These are phyloP conservation scores for Saitozyma podzolica DNA, from an alignment of 768 basidiomycete genomes.

Conservation along the genomic window DNA sequence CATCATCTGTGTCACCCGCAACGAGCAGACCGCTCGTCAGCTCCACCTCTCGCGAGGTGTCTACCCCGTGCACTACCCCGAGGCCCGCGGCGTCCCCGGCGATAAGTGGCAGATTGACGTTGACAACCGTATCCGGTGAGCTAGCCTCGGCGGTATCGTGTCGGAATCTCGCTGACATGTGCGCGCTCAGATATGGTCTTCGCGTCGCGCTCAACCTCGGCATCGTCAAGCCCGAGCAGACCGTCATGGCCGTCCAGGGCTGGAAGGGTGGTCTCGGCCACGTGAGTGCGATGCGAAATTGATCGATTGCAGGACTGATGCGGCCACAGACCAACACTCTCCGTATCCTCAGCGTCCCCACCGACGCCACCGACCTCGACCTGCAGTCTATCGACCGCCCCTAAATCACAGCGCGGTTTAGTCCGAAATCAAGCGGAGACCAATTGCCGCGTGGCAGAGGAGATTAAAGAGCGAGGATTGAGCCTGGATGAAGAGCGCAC, in stretches of 20 bases:
- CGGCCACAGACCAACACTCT: slow-evolving; percentile 50
- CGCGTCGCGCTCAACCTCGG: slow-evolving; percentile 77
- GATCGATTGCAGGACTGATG: slow-evolving; percentile 9
- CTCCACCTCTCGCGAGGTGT: slow-evolving; percentile 94
- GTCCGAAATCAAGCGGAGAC: no score
- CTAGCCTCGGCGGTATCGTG: slow-evolving; percentile 6
- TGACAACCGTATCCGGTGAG: slow-evolving; percentile 59
- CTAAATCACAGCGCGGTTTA: background rate
- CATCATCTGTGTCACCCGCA: slow-evolving; percentile 96
- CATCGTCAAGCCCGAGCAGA: slow-evolving; percentile 82
- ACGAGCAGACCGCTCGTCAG: slow-evolving; percentile 91
- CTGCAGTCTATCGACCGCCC: slow-evolving; percentile 48
- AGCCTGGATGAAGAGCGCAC: no score
- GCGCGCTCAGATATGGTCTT: slow-evolving; percentile 67
- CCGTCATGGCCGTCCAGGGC: slow-evolving; percentile 95
- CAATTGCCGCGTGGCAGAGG: no score
- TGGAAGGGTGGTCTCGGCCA: slow-evolving; percentile 98
- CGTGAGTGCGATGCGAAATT: slow-evolving; percentile 32
- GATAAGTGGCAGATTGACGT: slow-evolving; percentile 97
- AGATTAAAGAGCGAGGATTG: no score
- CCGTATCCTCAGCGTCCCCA: slow-evolving; percentile 50
- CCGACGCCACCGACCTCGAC: slow-evolving; percentile 50
- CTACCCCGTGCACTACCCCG: slow-evolving; percentile 95
- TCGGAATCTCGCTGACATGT: background rate
- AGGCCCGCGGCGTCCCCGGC: slow-evolving; percentile 81